Evolutionary conservation across 176 grass and related monocot genomes (phyloP).

Genomic region (Triticum timopheevii): DNA sequence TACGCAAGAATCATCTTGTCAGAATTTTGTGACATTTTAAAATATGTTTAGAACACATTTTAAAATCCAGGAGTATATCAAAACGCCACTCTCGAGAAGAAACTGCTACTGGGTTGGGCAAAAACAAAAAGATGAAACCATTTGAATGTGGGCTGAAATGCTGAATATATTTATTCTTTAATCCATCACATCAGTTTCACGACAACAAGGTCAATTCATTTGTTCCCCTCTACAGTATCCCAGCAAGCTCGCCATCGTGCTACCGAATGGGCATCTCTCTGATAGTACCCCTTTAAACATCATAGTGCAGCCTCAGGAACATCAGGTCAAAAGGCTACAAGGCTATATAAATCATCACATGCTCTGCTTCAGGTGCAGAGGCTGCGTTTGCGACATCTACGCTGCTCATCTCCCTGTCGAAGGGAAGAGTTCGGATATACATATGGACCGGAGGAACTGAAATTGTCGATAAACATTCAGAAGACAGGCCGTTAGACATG

Average conservation of each 20-base stretch:
- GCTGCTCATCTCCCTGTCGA: not conserved
- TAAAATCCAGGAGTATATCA: too few species aligned
- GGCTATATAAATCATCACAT: not conserved
- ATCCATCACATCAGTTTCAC: slow-evolving; percentile 14
- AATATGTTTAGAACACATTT: too few species aligned
- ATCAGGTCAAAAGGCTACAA: slow-evolving; percentile 21
- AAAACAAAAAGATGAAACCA: too few species aligned
- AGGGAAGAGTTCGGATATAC: not conserved
- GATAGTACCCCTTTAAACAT: not conserved
- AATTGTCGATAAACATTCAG: not conserved
- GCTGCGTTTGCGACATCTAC: not conserved
- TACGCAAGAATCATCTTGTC: too few species aligned
- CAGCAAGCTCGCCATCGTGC: not conserved
- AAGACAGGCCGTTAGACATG: not conserved
- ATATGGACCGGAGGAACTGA: not conserved
- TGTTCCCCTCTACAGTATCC: not conserved
- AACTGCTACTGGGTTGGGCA: not conserved
- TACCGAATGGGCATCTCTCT: not conserved
- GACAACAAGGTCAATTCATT: not conserved
- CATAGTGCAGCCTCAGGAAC: slow-evolving; percentile 9
- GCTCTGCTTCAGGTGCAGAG: not conserved
- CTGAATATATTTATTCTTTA: slow-evolving; percentile 10
- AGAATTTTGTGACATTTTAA: too few species aligned
- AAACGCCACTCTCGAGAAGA: not conserved
- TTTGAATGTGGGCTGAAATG: not conserved